phyloP scores from a whole-genome alignment of 164 flowering plant species.

The Dillenia suffruticosa region DNA sequence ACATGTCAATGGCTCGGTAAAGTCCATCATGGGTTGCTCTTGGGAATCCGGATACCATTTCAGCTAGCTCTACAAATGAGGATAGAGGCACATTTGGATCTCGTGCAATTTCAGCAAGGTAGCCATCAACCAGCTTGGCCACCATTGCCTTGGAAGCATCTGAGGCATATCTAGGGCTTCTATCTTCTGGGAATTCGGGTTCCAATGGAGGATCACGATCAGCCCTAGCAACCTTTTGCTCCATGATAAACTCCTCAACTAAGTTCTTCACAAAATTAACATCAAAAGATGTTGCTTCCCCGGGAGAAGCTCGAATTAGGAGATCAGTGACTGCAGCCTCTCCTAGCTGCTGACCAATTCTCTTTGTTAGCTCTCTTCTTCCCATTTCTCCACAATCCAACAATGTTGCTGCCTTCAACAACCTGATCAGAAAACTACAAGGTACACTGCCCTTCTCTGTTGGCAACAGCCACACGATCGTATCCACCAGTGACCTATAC shows the following conservation, averaged over 20 bases:
- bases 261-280: conserved; percentile 43
- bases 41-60: conserved; percentile 43
- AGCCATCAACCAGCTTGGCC: conserved; percentile 67
- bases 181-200: conserved; percentile 32
- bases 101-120: conserved; percentile 65
- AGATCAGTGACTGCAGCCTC: conserved; percentile 65
- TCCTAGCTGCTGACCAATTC: conserved; percentile 54
- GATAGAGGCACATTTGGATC: conserved; percentile 54
- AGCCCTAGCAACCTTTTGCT: conserved; percentile 21
- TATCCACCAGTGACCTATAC: conserved; percentile 48
- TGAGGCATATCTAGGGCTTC: conserved; percentile 29
- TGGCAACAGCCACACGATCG: conserved; percentile 54
- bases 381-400: conserved; percentile 50
- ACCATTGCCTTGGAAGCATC: conserved; percentile 48
- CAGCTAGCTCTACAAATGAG: conserved; percentile 53
- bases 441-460: conserved; percentile 43
- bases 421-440: conserved; percentile 53
- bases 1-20: conserved; percentile 80
- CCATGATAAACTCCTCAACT: conserved; percentile 47
- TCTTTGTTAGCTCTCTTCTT: conserved; percentile 33
- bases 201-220: conserved; percentile 19
- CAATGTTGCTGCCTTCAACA: conserved; percentile 43
- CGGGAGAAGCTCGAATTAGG: conserved; percentile 35
- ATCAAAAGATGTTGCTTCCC: conserved; percentile 38
- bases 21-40: conserved; percentile 69